These are phyloP conservation scores for Petasospora rhodanensis DNA, from an alignment of 1,139 yeast species.

Conservation along the genomic window DNA sequence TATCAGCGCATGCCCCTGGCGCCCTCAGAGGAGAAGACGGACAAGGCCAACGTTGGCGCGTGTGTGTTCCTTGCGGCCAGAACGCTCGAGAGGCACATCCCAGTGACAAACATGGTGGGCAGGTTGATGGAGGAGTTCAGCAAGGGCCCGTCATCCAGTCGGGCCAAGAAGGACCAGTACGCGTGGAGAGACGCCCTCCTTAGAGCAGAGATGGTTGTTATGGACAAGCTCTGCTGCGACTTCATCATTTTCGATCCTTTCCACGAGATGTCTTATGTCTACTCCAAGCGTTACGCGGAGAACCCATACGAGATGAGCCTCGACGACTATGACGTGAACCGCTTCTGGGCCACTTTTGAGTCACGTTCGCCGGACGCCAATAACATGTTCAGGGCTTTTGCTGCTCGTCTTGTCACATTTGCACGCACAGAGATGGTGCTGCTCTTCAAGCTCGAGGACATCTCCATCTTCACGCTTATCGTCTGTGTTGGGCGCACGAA, in stretches of 20 bases:
- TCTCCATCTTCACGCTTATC: constrained; percentile 6
- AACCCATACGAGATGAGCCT: constrained; percentile 6
- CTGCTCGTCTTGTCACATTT: constrained; percentile 1
- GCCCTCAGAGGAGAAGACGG: constrained; percentile 1
- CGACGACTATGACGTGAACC: neutral
- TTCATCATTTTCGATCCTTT: constrained; percentile 17
- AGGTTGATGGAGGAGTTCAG: neutral
- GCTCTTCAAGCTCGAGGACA: constrained; percentile 7
- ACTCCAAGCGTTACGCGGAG: neutral
- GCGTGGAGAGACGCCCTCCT: constrained; percentile 14
- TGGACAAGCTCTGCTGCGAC: constrained; percentile 24
- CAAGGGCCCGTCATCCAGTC: too few species aligned
- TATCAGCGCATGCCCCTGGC: constrained; percentile 15
- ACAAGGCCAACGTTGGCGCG: constrained; percentile 3
- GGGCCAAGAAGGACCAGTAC: constrained; percentile 14
- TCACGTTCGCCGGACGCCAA: too few species aligned
- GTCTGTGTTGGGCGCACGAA: constrained; percentile 1
- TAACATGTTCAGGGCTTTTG: neutral
- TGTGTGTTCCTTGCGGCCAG: constrained; percentile 20
- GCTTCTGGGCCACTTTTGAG: constrained; percentile 6
- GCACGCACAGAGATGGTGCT: constrained; percentile 7
- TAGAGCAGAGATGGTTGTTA: constrained; percentile 14
- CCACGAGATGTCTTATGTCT: neutral
- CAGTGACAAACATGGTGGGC: constrained; percentile 1
- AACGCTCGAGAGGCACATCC: constrained; percentile 17